phyloP scores from a whole-genome alignment of 805 yeast species.

The Deakozyma indianensis region DNA sequence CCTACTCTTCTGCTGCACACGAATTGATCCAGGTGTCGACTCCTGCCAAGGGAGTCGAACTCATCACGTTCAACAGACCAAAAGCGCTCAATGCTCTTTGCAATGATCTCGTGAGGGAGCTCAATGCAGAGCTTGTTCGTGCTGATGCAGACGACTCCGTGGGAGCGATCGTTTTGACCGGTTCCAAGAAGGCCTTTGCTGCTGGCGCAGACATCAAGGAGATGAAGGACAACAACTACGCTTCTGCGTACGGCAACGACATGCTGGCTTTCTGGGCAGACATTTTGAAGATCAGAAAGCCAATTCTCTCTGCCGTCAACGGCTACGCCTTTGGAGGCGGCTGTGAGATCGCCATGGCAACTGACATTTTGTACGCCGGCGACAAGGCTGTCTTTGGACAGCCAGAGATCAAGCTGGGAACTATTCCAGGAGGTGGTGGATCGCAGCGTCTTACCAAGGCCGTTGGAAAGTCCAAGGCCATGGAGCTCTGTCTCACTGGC shows the following conservation, averaged over 20 bases:
- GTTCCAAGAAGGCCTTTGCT: conserved; percentile 33
- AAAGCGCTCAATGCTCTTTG: conserved; percentile 31
- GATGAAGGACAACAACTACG: conserved; percentile 27
- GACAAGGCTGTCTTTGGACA: conserved; percentile 36
- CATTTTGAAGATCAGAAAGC: conserved; percentile 26
- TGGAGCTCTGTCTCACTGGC: conserved; percentile 36
- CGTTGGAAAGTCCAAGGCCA: conserved; percentile 36
- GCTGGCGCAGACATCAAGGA: conserved; percentile 45
- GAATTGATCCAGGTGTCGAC: conserved; percentile 26
- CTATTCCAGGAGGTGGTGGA: conserved; percentile 35
- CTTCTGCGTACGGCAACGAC: conserved; percentile 22
- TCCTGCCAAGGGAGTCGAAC: conserved; percentile 26
- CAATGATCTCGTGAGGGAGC: conserved; percentile 23
- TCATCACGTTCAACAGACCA: conserved; percentile 29
- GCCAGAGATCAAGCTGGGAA: conserved; percentile 40
- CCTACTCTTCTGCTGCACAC: conserved; percentile 10
- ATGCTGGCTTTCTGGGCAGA: conserved; percentile 29
- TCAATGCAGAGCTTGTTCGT: conserved; percentile 23
- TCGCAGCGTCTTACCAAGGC: conserved; percentile 35
- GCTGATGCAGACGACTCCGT: conserved; percentile 25
- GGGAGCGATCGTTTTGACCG: conserved; percentile 36
- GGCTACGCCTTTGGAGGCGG: conserved; percentile 47
- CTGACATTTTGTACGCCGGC: conserved; percentile 37
- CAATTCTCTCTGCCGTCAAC: conserved; percentile 40
- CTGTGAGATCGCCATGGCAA: conserved; percentile 39